Evolutionary conservation across 768 basidiomycete species (phyloP), one percentile per base, ranked within the genome.

Genomic region (Chalciporus sphaerocephalus): DNA sequence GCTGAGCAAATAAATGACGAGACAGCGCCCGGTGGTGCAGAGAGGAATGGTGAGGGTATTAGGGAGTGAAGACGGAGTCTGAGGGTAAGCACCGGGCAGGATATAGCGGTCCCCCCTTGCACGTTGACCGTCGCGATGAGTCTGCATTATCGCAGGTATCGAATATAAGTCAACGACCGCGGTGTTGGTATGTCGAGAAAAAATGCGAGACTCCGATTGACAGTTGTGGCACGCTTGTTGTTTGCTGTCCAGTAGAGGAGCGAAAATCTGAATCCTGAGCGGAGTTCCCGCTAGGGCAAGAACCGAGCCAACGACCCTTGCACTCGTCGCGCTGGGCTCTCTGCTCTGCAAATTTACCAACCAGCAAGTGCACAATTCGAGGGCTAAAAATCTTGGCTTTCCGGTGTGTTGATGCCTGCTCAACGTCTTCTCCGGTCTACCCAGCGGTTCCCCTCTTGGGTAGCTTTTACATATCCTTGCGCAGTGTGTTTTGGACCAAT

Each of bases 281-380:
- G 52, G 55, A 57, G 55, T 57, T 56, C 34, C 27, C 32, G 45
- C 36, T 34, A 25, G 32, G 48, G 32, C n/a, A n/a, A 46, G 16
- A 20, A 47, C 42, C 55, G 27, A 46, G 22, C 41, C 8, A 13
- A 7, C 13, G 28, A n/a, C 18, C 5, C 27, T 28, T 32, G 11
- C 21, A 25, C 24, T 5, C 8, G 22, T 28, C 25, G 7, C 0
- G 20, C 27, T 16, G 24, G 38, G 13, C 15, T 8, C 35, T 25
- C 48, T 9, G 6, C 21, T 33, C 20, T 18, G 17, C 24, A 39
- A 35, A 22, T n/a, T 21, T 16, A 39, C 27, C 20, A 8, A 34
- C 17, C 15, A 33, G 39, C 30, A 18, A 34, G 54, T 38, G 49
- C 48, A 44, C 51, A 20, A 20, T 11, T 47, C 44, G 61, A 51